Evolutionary conservation across 768 basidiomycete genomes (phyloP).

Genomic region (Pulveroboletus sp.): DNA sequence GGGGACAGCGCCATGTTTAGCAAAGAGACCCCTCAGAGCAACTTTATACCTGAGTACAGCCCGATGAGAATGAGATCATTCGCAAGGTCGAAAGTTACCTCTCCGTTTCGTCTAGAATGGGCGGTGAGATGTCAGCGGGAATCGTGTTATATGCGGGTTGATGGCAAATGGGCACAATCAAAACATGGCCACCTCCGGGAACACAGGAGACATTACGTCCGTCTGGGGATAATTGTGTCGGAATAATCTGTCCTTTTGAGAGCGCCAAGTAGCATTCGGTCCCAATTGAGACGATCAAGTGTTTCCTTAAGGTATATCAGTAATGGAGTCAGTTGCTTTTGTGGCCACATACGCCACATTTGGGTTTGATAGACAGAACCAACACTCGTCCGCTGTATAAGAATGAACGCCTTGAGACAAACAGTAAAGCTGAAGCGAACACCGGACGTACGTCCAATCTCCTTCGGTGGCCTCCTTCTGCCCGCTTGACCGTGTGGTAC

Average conservation of each 20-base stretch:
- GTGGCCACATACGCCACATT: slow-evolving; percentile 63
- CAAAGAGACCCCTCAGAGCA: slow-evolving; percentile 68
- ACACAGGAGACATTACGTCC: slow-evolving; percentile 42
- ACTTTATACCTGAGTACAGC: slow-evolving; percentile 60
- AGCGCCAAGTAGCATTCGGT: slow-evolving; percentile 90
- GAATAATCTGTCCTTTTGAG: slow-evolving; percentile 93
- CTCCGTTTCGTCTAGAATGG: slow-evolving; percentile 78
- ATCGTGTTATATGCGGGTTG: slow-evolving; percentile 84
- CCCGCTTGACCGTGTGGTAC: slow-evolving; percentile 29
- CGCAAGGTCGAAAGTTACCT: slow-evolving; percentile 39
- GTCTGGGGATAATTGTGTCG: slow-evolving; percentile 58
- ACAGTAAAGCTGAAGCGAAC: neutral
- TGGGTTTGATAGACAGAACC: slow-evolving; percentile 98
- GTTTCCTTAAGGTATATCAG: slow-evolving; percentile 55
- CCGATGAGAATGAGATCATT: slow-evolving; percentile 1
- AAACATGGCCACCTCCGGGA: slow-evolving; percentile 93
- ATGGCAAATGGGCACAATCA: slow-evolving; percentile 92
- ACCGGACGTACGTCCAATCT: slow-evolving; percentile 73
- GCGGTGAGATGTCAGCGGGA: slow-evolving; percentile 66
- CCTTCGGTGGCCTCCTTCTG: slow-evolving; percentile 57
- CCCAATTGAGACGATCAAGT: slow-evolving; percentile 93
- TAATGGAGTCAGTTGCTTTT: neutral
- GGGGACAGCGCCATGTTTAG: slow-evolving; percentile 58
- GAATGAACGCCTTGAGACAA: slow-evolving; percentile 9
- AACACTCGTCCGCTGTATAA: slow-evolving; percentile 79